Evolutionary conservation across 192 early-diverging fungal genomes (phyloP), one percentile per base, ranked within the genome.

Genomic region (Fimicolochytrium jonesii): DNA sequence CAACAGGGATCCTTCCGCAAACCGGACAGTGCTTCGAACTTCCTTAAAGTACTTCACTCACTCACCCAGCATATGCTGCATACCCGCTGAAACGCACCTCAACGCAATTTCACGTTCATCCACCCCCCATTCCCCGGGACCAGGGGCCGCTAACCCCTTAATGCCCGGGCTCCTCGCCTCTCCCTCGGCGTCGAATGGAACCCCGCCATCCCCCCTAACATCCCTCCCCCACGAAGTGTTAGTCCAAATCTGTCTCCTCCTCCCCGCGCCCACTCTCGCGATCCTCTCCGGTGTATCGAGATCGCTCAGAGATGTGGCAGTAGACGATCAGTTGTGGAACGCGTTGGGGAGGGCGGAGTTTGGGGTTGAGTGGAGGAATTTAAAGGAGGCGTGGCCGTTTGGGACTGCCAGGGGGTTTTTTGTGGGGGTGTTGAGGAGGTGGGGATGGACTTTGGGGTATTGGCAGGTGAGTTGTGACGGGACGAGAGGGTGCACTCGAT

Each of bases 401-500:
- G n/a, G 18, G 2, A 22, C 39, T n/a, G 45, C 33, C n/a, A 50
- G 30, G 6, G 23, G 28, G 10, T 60, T 60, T 29, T 60, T 47
- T 32, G 39, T 43, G 15, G 58, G 44, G 3, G 58, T 60, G 45
- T 33, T 60, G 23, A 4, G n/a, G 29, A 44, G 33, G 1, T 60
- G 39, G 33, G 58, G 58, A 17, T 47, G 58, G 44, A 60, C 39
- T 17, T 23, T 60, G 7, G 58, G 58, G 18, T 10, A 25, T 9
- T 60, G 58, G 58, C 58, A 60, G 49, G 49, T 51, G 28, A 26
- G 49, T 31, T 15, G 17, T 18, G 20, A 17, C 28, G 15, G 15
- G 41, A 42, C n/a, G n/a, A n/a, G n/a, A n/a, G n/a, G n/a, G n/a
- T n/a, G 0, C 49, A 22, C 28, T 51, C 0, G 28, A 51, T 23